Base-by-base conservation (phyloP, 139 green algal genomes). In the Chlorella sp. region DNA sequence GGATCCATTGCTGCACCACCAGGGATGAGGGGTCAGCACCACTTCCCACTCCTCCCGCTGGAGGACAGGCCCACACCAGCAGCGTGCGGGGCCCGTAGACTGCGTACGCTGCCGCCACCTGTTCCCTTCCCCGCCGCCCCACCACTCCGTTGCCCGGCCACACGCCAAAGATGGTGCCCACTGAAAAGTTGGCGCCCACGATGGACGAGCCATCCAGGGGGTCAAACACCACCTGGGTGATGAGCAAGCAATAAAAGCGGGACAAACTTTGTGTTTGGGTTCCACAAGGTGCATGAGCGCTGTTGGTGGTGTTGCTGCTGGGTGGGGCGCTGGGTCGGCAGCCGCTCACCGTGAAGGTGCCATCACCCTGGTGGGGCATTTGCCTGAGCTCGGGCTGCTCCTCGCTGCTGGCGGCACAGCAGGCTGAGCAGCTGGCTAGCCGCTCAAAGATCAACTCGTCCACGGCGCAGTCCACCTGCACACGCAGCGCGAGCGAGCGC, bases 161-260 rank as follows among this genome's bases (percentile, higher is more conserved):
- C 0, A 97, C 55, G 2, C 87, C 91, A 75, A 97, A 96, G 59
- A 97, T 96, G 69, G 74, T 87, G 62, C 92, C 91, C 35, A 96
- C 88, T 10, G 90, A 75, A 63, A 89, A 95, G 77, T 94, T 91
- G 20, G 90, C 87, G 3, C 71, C 73, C n/a, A 94, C 72, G 30
- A 97, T 91, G 74, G 65, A 85, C 65, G 63, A 85, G 65, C 92
- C 92, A 67, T 97, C 92, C 32, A 97, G 73, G 0, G 92, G 92
- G 72, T 97, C 92, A 66, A 91, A 96, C 0, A 91, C 88, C n/a
- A 97, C 86, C 79, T 88, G 77, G 3, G 36, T 2, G 31, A 33
- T 33, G 27, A 71, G 61, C 31, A 55, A 35, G 31, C 34, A 66
- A 34, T 24, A 29, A n/a, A 1, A 64, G 61, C n/a, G 0, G 59